Percentiles rank a stretch among this genome's conserved stretches.
Evolutionary conservation across 1,284 basidiomycete species (phyloP).

Genomic region (Cutaneotrichosporon cyanovorans): DNA sequence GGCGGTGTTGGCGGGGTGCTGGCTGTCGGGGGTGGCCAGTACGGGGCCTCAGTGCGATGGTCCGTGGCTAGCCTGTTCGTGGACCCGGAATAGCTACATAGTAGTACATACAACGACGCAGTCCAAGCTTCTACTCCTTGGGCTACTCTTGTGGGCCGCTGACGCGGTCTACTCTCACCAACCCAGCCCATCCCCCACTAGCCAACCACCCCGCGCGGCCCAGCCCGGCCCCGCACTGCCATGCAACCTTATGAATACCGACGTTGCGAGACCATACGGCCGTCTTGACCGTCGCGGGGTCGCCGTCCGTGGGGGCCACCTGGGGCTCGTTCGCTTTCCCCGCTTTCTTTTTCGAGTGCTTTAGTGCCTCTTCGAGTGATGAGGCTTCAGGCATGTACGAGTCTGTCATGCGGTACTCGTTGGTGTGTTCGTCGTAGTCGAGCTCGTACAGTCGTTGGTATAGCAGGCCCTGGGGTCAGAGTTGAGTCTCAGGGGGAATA

Average conservation of each 20-base stretch:
- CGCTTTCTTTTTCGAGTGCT: slow-evolving; percentile 11
- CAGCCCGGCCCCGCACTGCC: slow-evolving; percentile 69
- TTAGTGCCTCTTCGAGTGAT: slow-evolving; percentile 9
- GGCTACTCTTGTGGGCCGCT: neutral
- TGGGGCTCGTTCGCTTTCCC: slow-evolving; percentile 13
- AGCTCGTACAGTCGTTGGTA: slow-evolving; percentile 73
- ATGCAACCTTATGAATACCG: slow-evolving; percentile 64
- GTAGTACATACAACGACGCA: neutral
- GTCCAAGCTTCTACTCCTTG: neutral
- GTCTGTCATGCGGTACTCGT: slow-evolving; percentile 75
- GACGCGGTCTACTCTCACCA: slow-evolving; percentile 73
- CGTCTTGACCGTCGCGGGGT: slow-evolving; percentile 23
- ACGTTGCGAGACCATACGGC: slow-evolving; percentile 70
- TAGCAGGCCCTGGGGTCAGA: slow-evolving; percentile 58
- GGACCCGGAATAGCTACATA: neutral
- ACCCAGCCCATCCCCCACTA: slow-evolving; percentile 68
- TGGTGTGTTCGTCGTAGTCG: slow-evolving; percentile 66
- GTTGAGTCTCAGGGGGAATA: no score
- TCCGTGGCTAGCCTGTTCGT: neutral
- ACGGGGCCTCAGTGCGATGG: neutral
- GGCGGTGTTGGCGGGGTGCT: no score
- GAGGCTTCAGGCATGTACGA: slow-evolving; percentile 64
- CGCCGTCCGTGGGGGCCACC: slow-evolving; percentile 4
- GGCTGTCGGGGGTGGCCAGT: no score
- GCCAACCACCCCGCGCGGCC: slow-evolving; percentile 61